Evolutionary conservation across 257 asterid genomes (phyloP), one percentile per base, ranked within the genome.

Genomic region (Phtheirospermum japonicum): DNA sequence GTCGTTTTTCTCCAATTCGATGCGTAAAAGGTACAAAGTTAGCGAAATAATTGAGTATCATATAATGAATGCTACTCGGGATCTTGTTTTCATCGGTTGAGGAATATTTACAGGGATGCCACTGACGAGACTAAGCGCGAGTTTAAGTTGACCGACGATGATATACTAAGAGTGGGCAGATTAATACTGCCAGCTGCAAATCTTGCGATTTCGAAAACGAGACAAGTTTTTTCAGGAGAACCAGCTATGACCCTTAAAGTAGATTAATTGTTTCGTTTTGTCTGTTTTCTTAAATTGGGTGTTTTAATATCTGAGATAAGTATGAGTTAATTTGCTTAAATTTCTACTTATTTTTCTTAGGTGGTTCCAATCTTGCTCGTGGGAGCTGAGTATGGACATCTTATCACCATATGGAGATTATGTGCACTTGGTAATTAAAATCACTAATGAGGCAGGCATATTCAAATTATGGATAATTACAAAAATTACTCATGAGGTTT

Each of bases 381-480:
- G 67, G 98, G 97, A 77, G 89, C 97, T 62, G 90, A 92, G 69
- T 89, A 81, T 70, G 98, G 97, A 45, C 95, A 89, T 85, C 66
- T 86, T 23, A 63, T 88, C 53, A 86, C 95, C 54, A 57, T 86
- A 13, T 79, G 95, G 95, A 88, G 95, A 73, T 69, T 91, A 48
- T 84, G 83, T 62, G 90, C 93, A 71, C 82, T 88, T 69, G 83
- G 98, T 88, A 80, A 74, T 76, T 37, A 10, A 12, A 10, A 37
- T 68, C 58, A 34, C 18, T 36, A 32, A 14, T 6, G 17, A 46
- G 9, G 5, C 4, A 2, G 19, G 19, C 20, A 2, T 16, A 46
- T 46, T 46, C 49, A 17, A n/a, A 5, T 46, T 46, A 46, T 5
- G 11, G 26, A 46, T 46, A 16, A 14, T 46, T 46, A 13, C 9